Percentiles rank a stretch among this genome's conserved stretches.
Conservation (phyloP, 768 basidiomycete genomes). For the Leucocoprinus birnbaumii region DNA sequence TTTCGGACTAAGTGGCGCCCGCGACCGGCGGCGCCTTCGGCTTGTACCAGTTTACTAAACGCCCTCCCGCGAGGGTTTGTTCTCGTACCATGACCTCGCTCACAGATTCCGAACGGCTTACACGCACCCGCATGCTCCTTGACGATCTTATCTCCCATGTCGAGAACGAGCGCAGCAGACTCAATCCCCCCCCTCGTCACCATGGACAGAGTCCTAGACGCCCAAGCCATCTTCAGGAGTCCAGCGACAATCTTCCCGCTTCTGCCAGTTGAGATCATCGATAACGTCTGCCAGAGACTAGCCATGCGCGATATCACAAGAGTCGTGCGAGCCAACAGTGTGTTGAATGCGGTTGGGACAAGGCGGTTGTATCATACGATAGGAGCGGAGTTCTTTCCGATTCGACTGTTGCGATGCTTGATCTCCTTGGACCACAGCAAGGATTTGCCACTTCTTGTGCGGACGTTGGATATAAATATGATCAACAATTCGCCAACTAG, state of each 20-base stretch:
- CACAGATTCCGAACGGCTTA: background rate
- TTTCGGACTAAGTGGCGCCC: too few relatives aligned
- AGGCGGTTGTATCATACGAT: slow-evolving; percentile 23
- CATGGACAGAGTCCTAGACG: background rate
- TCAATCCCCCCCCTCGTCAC: background rate
- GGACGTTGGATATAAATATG: slow-evolving; percentile 45
- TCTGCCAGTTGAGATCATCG: slow-evolving; percentile 27
- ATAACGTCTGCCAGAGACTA: slow-evolving; percentile 21
- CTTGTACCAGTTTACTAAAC: background rate
- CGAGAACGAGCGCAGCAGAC: slow-evolving; percentile 8
- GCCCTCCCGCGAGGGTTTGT: too few relatives aligned
- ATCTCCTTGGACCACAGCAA: slow-evolving; percentile 35
- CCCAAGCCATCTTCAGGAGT: background rate
- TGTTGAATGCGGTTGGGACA: slow-evolving; percentile 20
- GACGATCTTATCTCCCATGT: slow-evolving; percentile 11
- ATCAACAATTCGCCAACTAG: slow-evolving; percentile 31
- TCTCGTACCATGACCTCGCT: slow-evolving; percentile 1
- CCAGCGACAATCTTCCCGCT: slow-evolving; percentile 2
- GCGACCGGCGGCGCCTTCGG: background rate
- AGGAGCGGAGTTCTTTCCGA: background rate
- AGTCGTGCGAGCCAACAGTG: slow-evolving; percentile 17
- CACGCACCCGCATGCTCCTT: slow-evolving; percentile 10
- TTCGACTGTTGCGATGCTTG: slow-evolving; percentile 31
- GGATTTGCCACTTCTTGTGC: slow-evolving; percentile 37
- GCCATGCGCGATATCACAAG: slow-evolving; percentile 19